Evolutionary conservation across 164 flowering plant genomes (phyloP), one percentile per base, ranked within the genome.

Genomic region (Litsea cubeba): DNA sequence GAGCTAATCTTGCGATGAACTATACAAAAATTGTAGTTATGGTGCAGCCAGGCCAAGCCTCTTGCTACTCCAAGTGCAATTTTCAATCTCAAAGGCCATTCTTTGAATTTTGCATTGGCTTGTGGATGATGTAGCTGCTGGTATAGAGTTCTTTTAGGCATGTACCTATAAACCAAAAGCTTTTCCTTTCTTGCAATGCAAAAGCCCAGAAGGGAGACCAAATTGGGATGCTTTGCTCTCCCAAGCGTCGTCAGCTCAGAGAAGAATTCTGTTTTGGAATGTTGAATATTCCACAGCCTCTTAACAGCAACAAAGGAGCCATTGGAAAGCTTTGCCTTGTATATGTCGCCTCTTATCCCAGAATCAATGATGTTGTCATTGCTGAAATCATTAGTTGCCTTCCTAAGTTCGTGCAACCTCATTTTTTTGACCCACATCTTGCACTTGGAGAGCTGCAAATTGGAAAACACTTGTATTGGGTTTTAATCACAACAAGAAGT

Each of bases 391-490:
- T 79, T 51, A 11, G 81, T 79, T 14, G 77, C 75, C 69, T 79
- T 75, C 75, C 67, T 79, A 22, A 79, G 75, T 62, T 79, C 75
- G 26, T 60, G 63, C 72, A 79, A 35, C 77, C 54, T 75, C 75
- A 75, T 71, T 40, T 79, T 75, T 3, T 70, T 62, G 26, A 72
- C 64, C 0, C 69, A 67, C 17, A 50, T 75, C 63, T 74, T 72
- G 24, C 71, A 74, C 74, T 60, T 66, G 35, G 80, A 89, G 69
- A 91, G 88, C 95, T 93, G 88, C n/a, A 77, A 66, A 74, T 23
- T 35, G 50, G 20, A 78, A 75, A 15, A 26, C 24, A 23, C 11
- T 57, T 30, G 49, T 28, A 30, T 15, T 28, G 46, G 69, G 28
- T 63, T 25, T 63, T 8, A 11, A 63, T 63, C 28, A 23, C 66